Base-by-base conservation (phyloP, 352 stramenopile genomes). In the Aphanomyces cochlioides region DNA sequence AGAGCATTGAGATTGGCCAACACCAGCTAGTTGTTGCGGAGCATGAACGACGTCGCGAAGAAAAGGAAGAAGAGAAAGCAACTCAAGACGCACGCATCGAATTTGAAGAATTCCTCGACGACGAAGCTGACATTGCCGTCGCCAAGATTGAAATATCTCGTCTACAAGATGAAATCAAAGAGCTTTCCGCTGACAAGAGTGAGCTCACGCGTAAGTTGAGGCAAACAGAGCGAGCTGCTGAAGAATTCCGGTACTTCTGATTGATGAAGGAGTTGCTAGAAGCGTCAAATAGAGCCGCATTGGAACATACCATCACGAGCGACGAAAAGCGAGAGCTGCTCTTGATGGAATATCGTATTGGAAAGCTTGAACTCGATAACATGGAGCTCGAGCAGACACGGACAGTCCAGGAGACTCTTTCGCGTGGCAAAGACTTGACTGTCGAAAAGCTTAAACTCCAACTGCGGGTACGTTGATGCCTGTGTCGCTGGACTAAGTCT, bases 331-430 rank as follows among this genome's bases (percentile, higher is more conserved):
- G 78, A 0, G 85, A 92, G 34, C 61, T 94, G 12, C 74, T 93
- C 45, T 59, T 90, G 47, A 90, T 91, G 77, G 87, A 94, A 47
- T 92, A 96, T 67, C 90, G 90, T 47, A 87, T 96, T 54, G 91
- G 90, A 5, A 81, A 96, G 48, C 77, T 97, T 12, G 88, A 98
- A 72, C 78, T 95, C 21, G 90, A 98, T 63, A 98, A 98, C 58
- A 92, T 95, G 82, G 82, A 96, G 71, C 78, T 96, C 17, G 76
- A 95, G 69, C 77, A 87, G 53, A 75, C 73, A 12, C 68, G 76
- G 37, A 85, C 87, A 21, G 74, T 89, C 28, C 79, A 89, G 57
- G 78, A 84, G 28, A 75, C 59, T 43, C 74, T 80, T 19, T 73
- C 87, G 67, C 73, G 79, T 40, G 79, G 78, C 64, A 89, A 89